Evolutionary conservation across 805 yeast species (phyloP).

Genomic region (Candida boleticola): DNA sequence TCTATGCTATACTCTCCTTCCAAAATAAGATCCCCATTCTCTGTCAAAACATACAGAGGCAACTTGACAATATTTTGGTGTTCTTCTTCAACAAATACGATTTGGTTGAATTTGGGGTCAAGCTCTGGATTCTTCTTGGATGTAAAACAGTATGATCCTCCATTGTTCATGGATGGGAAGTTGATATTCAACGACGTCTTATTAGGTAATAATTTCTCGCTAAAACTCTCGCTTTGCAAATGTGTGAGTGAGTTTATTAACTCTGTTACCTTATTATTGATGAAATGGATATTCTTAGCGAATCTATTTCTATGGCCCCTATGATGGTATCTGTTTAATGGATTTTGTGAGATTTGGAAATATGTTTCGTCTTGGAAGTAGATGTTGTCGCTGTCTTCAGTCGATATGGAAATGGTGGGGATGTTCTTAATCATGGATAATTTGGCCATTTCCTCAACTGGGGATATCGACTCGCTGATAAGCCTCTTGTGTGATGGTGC

Average conservation of each 20-base stretch:
- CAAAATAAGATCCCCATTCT: conserved; percentile 2
- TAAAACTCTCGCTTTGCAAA: too few species aligned
- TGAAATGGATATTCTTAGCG: conserved; percentile 19
- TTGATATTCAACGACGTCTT: conserved; percentile 20
- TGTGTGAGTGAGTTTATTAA: conserved; percentile 16
- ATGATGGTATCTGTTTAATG: conserved; percentile 18
- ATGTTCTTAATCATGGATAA: conserved; percentile 14
- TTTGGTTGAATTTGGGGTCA: conserved; percentile 5
- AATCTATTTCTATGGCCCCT: conserved; percentile 2
- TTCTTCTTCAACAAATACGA: conserved; percentile 1
- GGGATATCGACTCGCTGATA: conserved; percentile 6
- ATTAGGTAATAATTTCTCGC: not conserved
- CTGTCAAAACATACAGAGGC: conserved; percentile 7
- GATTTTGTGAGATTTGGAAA: conserved; percentile 14
- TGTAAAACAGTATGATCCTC: conserved; percentile 19
- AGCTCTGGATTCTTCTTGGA: conserved; percentile 8
- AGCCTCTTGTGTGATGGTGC: conserved; percentile 4
- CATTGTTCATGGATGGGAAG: conserved; percentile 28
- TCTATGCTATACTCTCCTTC: conserved; percentile 6
- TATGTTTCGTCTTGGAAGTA: conserved; percentile 34
- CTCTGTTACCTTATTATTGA: conserved; percentile 21
- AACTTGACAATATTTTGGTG: not conserved
- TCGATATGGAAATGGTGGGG: conserved; percentile 21
- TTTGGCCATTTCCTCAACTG: conserved; percentile 16
- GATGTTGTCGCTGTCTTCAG: conserved; percentile 25